Conservation (phyloP, 495 filamentous ascomycete genomes). For the Trichoderma orchidacearum region DNA sequence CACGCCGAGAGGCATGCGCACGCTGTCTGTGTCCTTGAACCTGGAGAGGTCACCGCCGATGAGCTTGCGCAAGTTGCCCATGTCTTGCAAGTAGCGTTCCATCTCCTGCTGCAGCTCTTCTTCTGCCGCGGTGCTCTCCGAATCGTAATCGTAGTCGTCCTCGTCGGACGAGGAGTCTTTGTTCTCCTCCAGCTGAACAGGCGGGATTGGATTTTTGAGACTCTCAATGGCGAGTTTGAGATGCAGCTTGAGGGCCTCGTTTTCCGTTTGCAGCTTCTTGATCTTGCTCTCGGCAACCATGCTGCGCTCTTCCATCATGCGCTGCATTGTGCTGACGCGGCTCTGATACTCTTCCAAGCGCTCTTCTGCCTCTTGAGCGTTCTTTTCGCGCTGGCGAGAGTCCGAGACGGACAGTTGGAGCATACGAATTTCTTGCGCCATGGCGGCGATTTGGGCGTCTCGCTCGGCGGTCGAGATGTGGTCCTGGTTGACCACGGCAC, state of each 20-base stretch:
- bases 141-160: slow-evolving; percentile 26
- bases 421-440: slow-evolving; percentile 81
- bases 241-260: slow-evolving; percentile 76
- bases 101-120: slow-evolving; percentile 54
- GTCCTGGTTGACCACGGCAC: slow-evolving; percentile 91
- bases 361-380: slow-evolving; percentile 45
- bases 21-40: slow-evolving; percentile 24
- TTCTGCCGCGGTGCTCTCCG: slow-evolving; percentile 29
- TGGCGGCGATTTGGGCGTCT: slow-evolving; percentile 82
- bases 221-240: slow-evolving; percentile 75
- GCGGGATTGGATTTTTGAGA: slow-evolving; percentile 74
- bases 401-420: slow-evolving; percentile 65
- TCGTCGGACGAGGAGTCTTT: slow-evolving; percentile 23
- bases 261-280: slow-evolving; percentile 69
- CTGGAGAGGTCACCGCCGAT: slow-evolving; percentile 57
- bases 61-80: slow-evolving; percentile 73
- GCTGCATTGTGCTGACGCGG: slow-evolving; percentile 71
- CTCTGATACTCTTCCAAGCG: slow-evolving; percentile 86
- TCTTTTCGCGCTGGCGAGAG: slow-evolving; percentile 31
- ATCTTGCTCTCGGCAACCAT: slow-evolving; percentile 89
- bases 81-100: slow-evolving; percentile 58
- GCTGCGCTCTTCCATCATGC: slow-evolving; percentile 82
- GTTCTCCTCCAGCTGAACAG: slow-evolving; percentile 21
- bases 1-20: slow-evolving; percentile 13
- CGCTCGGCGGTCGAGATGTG: slow-evolving; percentile 73